Percentiles rank a stretch among this genome's conserved stretches.
phyloP scores from a whole-genome alignment of 83 land plant species.

The Picea abies region DNA sequence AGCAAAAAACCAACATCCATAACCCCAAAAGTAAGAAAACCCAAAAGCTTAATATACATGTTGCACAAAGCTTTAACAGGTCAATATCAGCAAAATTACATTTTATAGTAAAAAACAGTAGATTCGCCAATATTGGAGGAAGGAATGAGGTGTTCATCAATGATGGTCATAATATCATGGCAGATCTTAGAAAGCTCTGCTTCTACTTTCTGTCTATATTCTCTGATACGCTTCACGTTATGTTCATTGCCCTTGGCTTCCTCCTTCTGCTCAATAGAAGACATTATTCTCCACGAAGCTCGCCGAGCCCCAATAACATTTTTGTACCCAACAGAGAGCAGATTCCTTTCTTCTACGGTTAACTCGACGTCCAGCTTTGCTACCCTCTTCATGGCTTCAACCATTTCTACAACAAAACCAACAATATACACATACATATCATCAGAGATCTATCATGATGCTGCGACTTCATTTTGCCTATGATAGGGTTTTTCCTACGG shows the following conservation, averaged over 20 bases:
- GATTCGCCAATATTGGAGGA: conserved; percentile 51
- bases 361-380: conserved; percentile 59
- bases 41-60: neutral
- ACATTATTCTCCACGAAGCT: conserved; percentile 62
- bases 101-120: conserved; percentile 63
- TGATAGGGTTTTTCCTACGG: no score
- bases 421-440: no score
- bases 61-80: neutral
- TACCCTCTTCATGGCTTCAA: conserved; percentile 63
- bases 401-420: conserved; percentile 41
- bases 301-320: conserved; percentile 58
- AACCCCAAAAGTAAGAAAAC: no score
- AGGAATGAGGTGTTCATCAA: conserved; percentile 60
- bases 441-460: no score
- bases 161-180: conserved; percentile 44
- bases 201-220: conserved; percentile 58
- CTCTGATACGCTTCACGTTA: conserved; percentile 50
- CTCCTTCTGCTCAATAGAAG: conserved; percentile 65
- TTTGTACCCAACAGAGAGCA: conserved; percentile 65
- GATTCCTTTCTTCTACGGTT: conserved; percentile 59
- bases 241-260: conserved; percentile 51
- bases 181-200: conserved; percentile 50
- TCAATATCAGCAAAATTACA: conserved; percentile 23
- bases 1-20: no score
- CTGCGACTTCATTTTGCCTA: no score